Evolutionary conservation across 2,329 filamentous ascomycete genomes (phyloP).

Genomic region (Colletotrichum aenigma): DNA sequence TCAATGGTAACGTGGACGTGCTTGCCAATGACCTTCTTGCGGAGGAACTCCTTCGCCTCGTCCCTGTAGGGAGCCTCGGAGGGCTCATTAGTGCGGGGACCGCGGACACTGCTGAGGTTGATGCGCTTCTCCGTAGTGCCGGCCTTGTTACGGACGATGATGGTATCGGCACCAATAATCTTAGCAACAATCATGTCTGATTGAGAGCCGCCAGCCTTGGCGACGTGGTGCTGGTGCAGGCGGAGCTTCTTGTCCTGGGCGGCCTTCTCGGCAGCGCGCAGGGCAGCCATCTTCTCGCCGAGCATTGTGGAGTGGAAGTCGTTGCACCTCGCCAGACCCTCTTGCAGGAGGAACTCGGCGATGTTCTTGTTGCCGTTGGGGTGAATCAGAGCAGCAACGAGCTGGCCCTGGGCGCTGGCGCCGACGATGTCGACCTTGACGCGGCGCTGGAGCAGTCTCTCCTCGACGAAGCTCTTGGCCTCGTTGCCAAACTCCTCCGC

Average conservation of each 20-base stretch:
- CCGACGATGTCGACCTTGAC: slow-evolving; percentile 85
- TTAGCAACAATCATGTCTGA: slow-evolving; percentile 82
- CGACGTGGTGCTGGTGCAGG: slow-evolving; percentile 81
- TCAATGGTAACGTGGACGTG: slow-evolving; percentile 89
- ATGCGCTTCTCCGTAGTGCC: slow-evolving; percentile 85
- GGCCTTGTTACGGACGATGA: slow-evolving; percentile 84
- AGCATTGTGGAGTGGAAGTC: slow-evolving; percentile 96
- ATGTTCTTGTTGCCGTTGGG: slow-evolving; percentile 80
- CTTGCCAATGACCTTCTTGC: slow-evolving; percentile 95
- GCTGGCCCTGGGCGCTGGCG: slow-evolving; percentile 85
- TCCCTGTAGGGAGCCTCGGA: slow-evolving; percentile 88
- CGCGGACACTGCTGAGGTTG: slow-evolving; percentile 89
- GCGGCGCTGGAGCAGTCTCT: slow-evolving; percentile 82
- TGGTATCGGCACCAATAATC: slow-evolving; percentile 86
- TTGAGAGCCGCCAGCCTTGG: slow-evolving; percentile 66
- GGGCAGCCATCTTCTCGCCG: slow-evolving; percentile 82
- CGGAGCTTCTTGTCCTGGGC: slow-evolving; percentile 80
- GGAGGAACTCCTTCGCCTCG: slow-evolving; percentile 94
- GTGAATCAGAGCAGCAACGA: slow-evolving; percentile 88
- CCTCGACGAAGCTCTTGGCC: slow-evolving; percentile 85
- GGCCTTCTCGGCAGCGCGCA: slow-evolving; percentile 85
- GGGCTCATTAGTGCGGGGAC: slow-evolving; percentile 86
- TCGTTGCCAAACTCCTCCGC: slow-evolving; percentile 92
- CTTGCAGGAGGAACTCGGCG: slow-evolving; percentile 86
- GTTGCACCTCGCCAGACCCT: slow-evolving; percentile 88